Evolutionary conservation across 257 asterid species (phyloP), one percentile per base, ranked within the genome.

Genomic region (Plectranthus barbatus): DNA sequence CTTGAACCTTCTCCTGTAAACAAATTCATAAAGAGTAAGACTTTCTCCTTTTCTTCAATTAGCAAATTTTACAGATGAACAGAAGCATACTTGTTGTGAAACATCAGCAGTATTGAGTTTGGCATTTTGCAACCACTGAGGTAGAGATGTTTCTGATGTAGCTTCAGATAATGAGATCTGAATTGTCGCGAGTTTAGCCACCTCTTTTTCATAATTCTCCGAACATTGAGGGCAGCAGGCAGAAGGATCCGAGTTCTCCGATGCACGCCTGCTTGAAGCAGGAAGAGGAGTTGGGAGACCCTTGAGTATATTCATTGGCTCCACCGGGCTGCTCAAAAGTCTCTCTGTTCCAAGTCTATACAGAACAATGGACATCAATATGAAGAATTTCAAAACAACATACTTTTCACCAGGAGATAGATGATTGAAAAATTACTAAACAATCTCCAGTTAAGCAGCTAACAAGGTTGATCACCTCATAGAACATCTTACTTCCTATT

Each of bases 91-190:
- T 72, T 77, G 76, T 72, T 77, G 76, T 45, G 83, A 68, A 13
- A 72, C 72, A 70, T 72, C 85, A 47, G 40, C 49, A 18, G 68
- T 70, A 18, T 66, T 26, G 71, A 71, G 67, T 73, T 83, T 82
- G 8, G 86, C 95, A 50, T 70, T 81, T 77, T 79, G 91, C 83
- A 86, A 50, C 95, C 95, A 88, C 40, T 66, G 88, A 6, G 95
- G 96, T 57, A 88, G 80, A 29, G 86, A 41, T 18, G 86, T 50
- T 50, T 73, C 78, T 31, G 82, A 67, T 49, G 74, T 73, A 56
- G 74, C 66, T 55, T 80, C 86, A 0, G 73, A 69, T 20, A 79
- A 72, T 9, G 83, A 82, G 70, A 72, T 83, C 72, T 85, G 94
- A 29, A 72, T 76, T 1, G 79, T 68, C 11, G 66, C 71, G 64